Base-by-base conservation (phyloP, 164 flowering plant genomes). In the Aristolochia contorta region DNA sequence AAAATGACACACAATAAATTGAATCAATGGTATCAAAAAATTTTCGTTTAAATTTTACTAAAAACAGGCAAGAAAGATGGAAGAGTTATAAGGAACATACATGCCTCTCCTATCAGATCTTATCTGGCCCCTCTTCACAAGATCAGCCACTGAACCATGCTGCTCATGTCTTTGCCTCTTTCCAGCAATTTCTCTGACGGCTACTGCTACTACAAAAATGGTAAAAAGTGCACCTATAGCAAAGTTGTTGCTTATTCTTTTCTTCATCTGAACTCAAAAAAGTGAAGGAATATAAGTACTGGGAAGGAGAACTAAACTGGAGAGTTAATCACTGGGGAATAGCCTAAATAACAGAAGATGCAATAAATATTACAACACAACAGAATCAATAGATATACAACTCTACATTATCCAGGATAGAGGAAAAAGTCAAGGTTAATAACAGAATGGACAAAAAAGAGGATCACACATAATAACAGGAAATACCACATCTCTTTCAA, bases 31-130 rank as follows among this genome's bases (percentile, higher is more conserved):
- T 27, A 27, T 5, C 30, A 27, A 4, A 37, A 37, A 37, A 37
- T 1, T 37, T 37, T 37, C 12, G 10, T 37, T 10, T 10, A 10
- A 8, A 37, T 3, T 37, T 37, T 37, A 37, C 43, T 37, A 4
- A 37, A 1, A 37, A 37, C 43, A 18, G 22, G 12, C 6, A 48
- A 27, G 27, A 41, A 8, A 57, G 32, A 41, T 6, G 19, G 21
- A 15, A 54, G 52, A 37, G 57, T 65, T 64, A 51, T 68, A 23
- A 67, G 62, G 60, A 71, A 74, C 99, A 72, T 93, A 93, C 99
- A 93, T 90, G 97, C 99, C 97, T 90, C 97, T 84, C 81, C 87
- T 88, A 86, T 93, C 97, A 62, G 96, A 88, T 79, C 86, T 82
- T 62, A 93, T 71, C 75, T 90, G 99, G 23, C 99, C 97, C 58